Evolutionary conservation across 2,329 filamentous ascomycete genomes (phyloP), one percentile per base, ranked within the genome.

Genomic region (Acrodontium crateriforme): DNA sequence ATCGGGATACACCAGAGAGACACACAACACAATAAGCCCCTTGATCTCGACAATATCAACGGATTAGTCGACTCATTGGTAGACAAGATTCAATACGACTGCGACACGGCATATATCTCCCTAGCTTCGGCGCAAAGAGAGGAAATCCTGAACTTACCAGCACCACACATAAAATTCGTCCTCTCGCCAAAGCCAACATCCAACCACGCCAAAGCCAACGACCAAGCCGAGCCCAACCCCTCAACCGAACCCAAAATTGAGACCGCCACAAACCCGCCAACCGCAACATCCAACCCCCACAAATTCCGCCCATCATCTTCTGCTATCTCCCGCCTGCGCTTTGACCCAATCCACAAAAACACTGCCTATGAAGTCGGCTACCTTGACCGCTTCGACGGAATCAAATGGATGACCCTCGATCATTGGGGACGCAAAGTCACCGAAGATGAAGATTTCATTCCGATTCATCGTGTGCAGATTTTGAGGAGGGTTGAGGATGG

Each of bases 371-470:
- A 66, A 9, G 59, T 70, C 16, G 66, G 64, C 3, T 70, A 69
- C 33, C 49, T 63, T 13, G 66, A 71, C 40, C 55, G 65, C 7
- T 70, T 70, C 30, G 25, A 33, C 6, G 64, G 63, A 1, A 52
- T 59, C 12, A 52, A 59, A 31, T 66, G 69, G 46, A 56, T 58
- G 8, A 40, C 49, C 6, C 45, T 68, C 3, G 53, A 56, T 24
- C 53, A 50, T n/a, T 70, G 66, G 66, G 32, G 36, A 4, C 63
- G 66, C 40, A 59, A 53, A 11, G 64, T 67, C 25, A 56, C 59
- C 17, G 69, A 65, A 7, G 55, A 69, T 16, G 64, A 69, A 33
- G 65, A 70, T 25, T 70, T 69, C 31, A 67, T 70, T 31, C 67
- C 67, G 3, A 58, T 63, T 37, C 65, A 70, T 47, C 56, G 66